phyloP scores from a whole-genome alignment of 129 eudicot genomes.

The Helichrysum umbraculigerum region DNA sequence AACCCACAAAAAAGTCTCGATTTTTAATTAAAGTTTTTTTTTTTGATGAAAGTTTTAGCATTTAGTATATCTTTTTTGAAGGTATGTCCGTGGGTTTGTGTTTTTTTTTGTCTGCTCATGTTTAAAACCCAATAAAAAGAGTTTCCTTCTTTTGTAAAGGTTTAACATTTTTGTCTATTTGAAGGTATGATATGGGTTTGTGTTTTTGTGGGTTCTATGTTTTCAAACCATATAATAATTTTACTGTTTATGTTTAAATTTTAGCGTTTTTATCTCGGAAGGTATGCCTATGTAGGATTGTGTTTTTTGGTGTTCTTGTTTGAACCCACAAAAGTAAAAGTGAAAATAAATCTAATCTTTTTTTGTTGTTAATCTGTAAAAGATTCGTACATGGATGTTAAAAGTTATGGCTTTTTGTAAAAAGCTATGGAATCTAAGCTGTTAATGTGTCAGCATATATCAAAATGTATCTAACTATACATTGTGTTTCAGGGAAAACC shows the following conservation, averaged over 20 bases:
- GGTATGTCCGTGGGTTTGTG: neutral
- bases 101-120: neutral
- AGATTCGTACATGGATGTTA: conserved; percentile 17
- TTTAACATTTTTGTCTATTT: neutral
- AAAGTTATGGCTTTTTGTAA: conserved; percentile 25
- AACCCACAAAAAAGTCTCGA: conserved; percentile 5
- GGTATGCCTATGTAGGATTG: conserved; percentile 7
- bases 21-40: neutral
- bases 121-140: neutral
- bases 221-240: neutral
- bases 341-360: neutral
- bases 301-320: conserved; percentile 17
- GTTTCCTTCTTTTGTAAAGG: neutral
- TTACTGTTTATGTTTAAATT: neutral
- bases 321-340: conserved; percentile 8
- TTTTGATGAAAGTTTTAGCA: neutral
- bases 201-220: neutral
- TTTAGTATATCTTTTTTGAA: neutral
- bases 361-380: conserved; percentile 13
- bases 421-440: conserved; percentile 29
- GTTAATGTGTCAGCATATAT: conserved; percentile 4
- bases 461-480: neutral
- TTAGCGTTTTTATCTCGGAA: neutral
- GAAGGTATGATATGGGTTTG: neutral
- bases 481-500: conserved; percentile 29